A percentile compares a stretch with the other conserved stretches of the same genome.
Conservation (phyloP, 495 filamentous ascomycete species). For the Peziza echinospora region DNA sequence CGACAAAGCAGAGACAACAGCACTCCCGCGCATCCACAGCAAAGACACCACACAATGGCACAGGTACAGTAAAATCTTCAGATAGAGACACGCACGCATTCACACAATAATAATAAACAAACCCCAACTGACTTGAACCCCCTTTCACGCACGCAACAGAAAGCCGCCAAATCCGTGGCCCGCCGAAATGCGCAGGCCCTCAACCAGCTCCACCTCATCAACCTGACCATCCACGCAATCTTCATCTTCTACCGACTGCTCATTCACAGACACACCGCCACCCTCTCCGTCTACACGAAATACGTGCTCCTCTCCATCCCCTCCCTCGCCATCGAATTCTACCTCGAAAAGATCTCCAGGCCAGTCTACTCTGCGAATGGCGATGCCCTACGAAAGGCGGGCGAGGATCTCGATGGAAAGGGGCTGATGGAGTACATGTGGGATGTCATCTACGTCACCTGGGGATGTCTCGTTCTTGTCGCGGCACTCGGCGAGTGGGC, state of each 20-base stretch:
- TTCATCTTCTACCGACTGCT: constrained; percentile 46
- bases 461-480: constrained; percentile 29
- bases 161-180: constrained; percentile 83
- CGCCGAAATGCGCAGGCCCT: constrained; percentile 53
- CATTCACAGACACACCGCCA: constrained; percentile 42
- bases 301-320: constrained; percentile 57
- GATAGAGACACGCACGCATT: too few relatives aligned
- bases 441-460: constrained; percentile 60
- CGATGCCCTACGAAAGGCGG: constrained; percentile 46
- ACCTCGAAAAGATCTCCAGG: constrained; percentile 61
- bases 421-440: constrained; percentile 96
- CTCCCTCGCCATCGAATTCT: constrained; percentile 54
- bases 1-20: too few relatives aligned
- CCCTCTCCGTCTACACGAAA: constrained; percentile 21
- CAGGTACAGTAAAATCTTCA: too few relatives aligned
- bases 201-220: constrained; percentile 56
- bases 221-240: constrained; percentile 42
- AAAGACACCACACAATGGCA: too few relatives aligned
- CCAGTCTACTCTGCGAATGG: constrained; percentile 37
- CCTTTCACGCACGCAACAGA: too few relatives aligned
- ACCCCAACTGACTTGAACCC: too few relatives aligned
- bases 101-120: too few relatives aligned
- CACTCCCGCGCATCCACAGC: too few relatives aligned
- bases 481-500: constrained; percentile 31
- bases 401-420: constrained; percentile 72